A percentile compares a stretch with the other conserved stretches of the same genome.
Conservation (phyloP, 768 basidiomycete genomes). For the Amanita rubescens region DNA sequence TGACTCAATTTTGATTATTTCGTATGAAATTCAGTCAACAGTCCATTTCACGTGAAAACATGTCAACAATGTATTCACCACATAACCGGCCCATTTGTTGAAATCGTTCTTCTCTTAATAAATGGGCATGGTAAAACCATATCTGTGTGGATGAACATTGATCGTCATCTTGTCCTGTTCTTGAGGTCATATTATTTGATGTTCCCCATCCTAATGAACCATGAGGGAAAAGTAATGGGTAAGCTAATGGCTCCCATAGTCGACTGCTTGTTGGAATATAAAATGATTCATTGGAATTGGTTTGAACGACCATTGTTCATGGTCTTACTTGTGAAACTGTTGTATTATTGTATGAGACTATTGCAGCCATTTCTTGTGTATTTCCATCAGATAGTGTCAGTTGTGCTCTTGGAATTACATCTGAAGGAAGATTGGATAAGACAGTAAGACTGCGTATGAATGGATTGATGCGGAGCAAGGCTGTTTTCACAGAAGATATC, state of each 20-base stretch:
- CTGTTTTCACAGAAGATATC: too few species aligned
- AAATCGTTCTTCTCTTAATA: slow-evolving; percentile 23
- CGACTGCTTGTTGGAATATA: slow-evolving; percentile 21
- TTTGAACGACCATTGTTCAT: too few species aligned
- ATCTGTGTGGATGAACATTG: background rate
- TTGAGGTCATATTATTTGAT: background rate
- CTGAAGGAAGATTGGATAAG: too few species aligned
- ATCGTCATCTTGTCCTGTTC: background rate
- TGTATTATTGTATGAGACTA: too few species aligned
- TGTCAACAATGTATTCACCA: slow-evolving; percentile 30
- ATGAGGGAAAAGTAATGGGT: slow-evolving; percentile 30
- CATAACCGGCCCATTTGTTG: slow-evolving; percentile 25
- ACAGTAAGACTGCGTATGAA: too few species aligned
- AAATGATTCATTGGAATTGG: background rate
- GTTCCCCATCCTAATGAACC: slow-evolving; percentile 28
- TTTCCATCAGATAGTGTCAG: too few species aligned
- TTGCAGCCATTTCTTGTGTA: too few species aligned
- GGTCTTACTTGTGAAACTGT: too few species aligned
- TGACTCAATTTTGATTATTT: slow-evolving; percentile 14
- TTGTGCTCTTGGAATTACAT: too few species aligned
- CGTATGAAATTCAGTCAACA: slow-evolving; percentile 25
- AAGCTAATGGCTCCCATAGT: slow-evolving; percentile 29
- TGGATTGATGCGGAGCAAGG: too few species aligned
- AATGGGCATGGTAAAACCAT: background rate
- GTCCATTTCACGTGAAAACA: slow-evolving; percentile 29